Conservation (phyloP, 2,329 filamentous ascomycete genomes). For the Phaeophleospora eucalypticola region DNA sequence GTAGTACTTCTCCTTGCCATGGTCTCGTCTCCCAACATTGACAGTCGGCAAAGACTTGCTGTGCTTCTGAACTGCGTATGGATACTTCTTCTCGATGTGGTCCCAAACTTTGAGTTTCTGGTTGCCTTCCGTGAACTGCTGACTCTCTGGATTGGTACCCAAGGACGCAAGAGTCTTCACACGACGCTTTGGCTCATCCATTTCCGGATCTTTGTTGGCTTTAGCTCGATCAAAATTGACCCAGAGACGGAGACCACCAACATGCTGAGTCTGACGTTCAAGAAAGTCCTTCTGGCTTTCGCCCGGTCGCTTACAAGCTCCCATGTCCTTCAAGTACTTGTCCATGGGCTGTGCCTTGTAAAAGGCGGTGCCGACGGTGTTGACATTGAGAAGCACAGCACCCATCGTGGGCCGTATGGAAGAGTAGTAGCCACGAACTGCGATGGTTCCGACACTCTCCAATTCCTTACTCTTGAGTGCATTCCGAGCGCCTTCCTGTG, state of each 20-base stretch:
- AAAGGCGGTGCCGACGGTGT: slow-evolving; percentile 17
- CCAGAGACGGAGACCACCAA: slow-evolving; percentile 3
- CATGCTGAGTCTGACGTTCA: neutral
- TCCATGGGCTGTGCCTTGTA: slow-evolving; percentile 6
- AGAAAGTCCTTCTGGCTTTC: neutral
- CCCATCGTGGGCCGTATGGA: slow-evolving; percentile 9
- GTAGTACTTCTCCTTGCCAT: slow-evolving; percentile 5
- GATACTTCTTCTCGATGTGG: slow-evolving; percentile 1
- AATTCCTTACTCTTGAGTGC: neutral
- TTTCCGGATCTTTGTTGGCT: neutral
- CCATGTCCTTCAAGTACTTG: neutral
- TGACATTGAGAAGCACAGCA: slow-evolving; percentile 17
- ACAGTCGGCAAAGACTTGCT: slow-evolving; percentile 1
- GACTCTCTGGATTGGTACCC: neutral
- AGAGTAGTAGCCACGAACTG: slow-evolving; percentile 12
- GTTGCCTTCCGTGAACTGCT: neutral
- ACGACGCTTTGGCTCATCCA: neutral
- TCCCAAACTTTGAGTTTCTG: slow-evolving; percentile 2
- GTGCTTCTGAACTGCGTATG: neutral
- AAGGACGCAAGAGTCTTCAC: neutral
- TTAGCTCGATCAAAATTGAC: slow-evolving; percentile 4
- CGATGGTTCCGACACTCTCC: slow-evolving; percentile 1
- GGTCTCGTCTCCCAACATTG: slow-evolving; percentile 7
- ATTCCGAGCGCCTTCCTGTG: too few species aligned
- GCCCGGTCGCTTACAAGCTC: neutral